Conservation (phyloP, 768 basidiomycete genomes). For the Lentinula raphanica region DNA sequence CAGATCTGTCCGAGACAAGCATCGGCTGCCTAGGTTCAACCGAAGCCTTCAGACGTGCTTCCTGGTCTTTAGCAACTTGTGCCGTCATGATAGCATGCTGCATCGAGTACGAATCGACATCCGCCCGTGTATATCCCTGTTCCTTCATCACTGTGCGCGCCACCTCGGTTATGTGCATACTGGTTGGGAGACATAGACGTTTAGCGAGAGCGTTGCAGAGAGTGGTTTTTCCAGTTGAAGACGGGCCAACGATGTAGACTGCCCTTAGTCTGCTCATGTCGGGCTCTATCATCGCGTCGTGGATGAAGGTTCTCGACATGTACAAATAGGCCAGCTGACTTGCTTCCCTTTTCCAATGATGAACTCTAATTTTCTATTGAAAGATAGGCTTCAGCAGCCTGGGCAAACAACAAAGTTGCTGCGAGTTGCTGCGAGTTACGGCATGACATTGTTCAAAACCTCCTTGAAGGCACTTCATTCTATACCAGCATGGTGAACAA, state of each 20-base stretch:
- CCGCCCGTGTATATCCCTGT: constrained; percentile 47
- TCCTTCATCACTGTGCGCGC: constrained; percentile 52
- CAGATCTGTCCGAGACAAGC: constrained; percentile 59
- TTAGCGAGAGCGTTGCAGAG: constrained; percentile 48
- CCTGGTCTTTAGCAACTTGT: constrained; percentile 43
- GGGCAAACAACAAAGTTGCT: not conserved
- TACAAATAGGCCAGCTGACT: not conserved
- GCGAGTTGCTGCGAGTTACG: constrained; percentile 1
- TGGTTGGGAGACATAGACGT: constrained; percentile 30
- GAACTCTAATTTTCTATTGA: not conserved
- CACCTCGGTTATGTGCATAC: constrained; percentile 52
- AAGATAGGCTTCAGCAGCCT: too few species aligned
- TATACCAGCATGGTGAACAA: constrained; percentile 24
- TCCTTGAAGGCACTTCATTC: not conserved
- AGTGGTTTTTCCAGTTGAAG: constrained; percentile 69
- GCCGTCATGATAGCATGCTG: constrained; percentile 57
- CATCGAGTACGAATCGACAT: constrained; percentile 51
- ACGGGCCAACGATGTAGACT: constrained; percentile 48
- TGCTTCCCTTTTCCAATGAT: constrained; percentile 5
- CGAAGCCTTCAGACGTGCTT: constrained; percentile 14
- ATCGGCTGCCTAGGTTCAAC: constrained; percentile 12
- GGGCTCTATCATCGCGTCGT: not conserved
- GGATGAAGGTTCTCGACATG: not conserved
- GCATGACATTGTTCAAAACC: not conserved
- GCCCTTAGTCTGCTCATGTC: not conserved